Percentiles rank a stretch among this genome's conserved stretches.
Evolutionary conservation across 306 rosid species (phyloP).

Genomic region (Acacia crassicarpa): DNA sequence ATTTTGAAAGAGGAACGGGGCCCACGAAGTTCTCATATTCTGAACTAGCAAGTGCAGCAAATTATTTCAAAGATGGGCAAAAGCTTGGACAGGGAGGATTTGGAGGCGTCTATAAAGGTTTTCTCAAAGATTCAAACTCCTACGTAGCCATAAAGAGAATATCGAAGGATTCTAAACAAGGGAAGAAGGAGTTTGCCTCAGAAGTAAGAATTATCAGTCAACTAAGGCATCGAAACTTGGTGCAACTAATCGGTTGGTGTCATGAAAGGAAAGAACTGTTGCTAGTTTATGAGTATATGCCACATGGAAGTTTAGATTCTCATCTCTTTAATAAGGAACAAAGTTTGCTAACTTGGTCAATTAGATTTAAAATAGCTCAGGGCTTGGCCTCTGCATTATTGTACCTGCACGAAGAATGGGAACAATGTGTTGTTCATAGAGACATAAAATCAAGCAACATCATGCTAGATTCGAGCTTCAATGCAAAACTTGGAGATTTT

Average conservation of each 20-base stretch:
- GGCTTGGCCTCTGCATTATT: background rate
- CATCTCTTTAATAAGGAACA: background rate
- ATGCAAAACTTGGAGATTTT: constrained; percentile 1
- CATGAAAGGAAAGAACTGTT: constrained; percentile 28
- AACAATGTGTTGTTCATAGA: background rate
- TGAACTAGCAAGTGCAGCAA: background rate
- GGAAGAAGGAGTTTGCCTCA: background rate
- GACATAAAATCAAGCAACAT: constrained; percentile 3
- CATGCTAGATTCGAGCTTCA: background rate
- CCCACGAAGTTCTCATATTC: background rate
- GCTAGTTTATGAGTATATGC: constrained; percentile 42
- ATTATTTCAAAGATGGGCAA: background rate
- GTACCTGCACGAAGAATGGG: constrained; percentile 3
- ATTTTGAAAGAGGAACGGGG: background rate
- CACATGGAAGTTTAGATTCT: background rate
- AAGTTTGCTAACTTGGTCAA: background rate
- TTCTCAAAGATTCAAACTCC: background rate
- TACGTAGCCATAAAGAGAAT: background rate
- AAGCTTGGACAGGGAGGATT: background rate
- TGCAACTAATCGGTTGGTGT: constrained; percentile 49
- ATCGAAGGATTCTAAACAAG: background rate
- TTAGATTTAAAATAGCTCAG: background rate
- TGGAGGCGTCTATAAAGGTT: background rate
- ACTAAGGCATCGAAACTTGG: constrained; percentile 45
- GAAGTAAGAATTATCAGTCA: constrained; percentile 29